Evolutionary conservation across 176 grass and related monocot genomes (phyloP), one percentile per base, ranked within the genome.

Genomic region (Musa beccarii): DNA sequence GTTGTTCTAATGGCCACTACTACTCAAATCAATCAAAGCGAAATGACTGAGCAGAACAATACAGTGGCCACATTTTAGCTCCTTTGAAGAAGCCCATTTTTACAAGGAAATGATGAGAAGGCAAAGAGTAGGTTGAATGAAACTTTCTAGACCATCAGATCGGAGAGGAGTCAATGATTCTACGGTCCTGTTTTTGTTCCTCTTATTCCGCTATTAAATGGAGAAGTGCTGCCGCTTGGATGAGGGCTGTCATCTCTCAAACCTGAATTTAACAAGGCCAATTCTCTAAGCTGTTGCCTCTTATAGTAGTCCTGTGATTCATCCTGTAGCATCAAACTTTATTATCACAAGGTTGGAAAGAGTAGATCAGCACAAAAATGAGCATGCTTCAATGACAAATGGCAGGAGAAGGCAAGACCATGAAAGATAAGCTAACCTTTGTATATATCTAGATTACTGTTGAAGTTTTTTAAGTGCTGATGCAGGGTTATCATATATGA

Each of bases 221-320:
- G 92, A 77, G 89, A 92, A 69, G 84, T 69, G 13, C 89, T 92
- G 62, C 92, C 92, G 51, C 59, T 52, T 7, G 92, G 92, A 62
- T 80, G 89, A 52, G 92, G 92, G 23, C 87, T 90, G 51, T 84
- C 85, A 69, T 95, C 92, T 86, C 92, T 90, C 16, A 84, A 54
- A 55, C 78, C 54, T 24, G 88, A 90, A 51, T 95, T 95, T 16
- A 96, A 34, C 89, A 96, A 84, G 2, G 89, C 92, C 50, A 96
- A 66, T 84, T 96, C 92, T 75, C 86, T 71, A 54, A 92, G 76
- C 49, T 96, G 92, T 49, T 92, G 89, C 21, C 83, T 87, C 85
- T 96, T 96, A 75, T 87, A 96, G 72, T 85, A 82, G 86, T 96
- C 92, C 66, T 96, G 86, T 19, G 92, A 92, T 52, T 96, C 92